These are phyloP conservation scores for Aspergillus piperis DNA, from an alignment of 2,329 filamentous ascomycete species.

Conservation along the genomic window DNA sequence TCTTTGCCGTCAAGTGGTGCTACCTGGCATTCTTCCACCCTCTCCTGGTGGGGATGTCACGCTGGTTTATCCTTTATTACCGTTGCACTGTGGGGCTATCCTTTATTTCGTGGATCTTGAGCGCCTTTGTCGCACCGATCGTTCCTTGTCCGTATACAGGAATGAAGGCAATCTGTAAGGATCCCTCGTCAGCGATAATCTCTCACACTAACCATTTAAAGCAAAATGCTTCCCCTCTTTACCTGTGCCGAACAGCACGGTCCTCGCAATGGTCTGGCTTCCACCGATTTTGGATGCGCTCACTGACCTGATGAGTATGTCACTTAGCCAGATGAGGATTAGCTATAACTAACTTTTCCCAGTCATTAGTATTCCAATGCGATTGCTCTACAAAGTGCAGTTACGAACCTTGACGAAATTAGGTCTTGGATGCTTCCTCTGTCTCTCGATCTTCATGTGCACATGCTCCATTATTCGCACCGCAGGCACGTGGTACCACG, in stretches of 20 bases:
- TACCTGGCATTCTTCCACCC: slow-evolving; percentile 1
- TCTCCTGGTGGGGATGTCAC: not conserved
- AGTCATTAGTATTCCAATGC: slow-evolving; percentile 2
- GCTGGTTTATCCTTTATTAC: not conserved
- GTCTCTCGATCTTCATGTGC: slow-evolving; percentile 2
- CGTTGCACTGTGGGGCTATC: not conserved
- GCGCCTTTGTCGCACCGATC: not conserved
- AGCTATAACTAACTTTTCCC: not conserved
- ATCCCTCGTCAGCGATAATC: not conserved
- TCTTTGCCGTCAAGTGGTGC: slow-evolving; percentile 6
- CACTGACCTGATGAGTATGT: not conserved
- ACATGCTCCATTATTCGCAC: slow-evolving; percentile 4
- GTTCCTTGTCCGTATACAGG: not conserved
- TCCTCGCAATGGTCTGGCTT: not conserved
- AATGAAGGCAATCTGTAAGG: not conserved
- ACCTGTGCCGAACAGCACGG: not conserved
- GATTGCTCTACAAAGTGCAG: not conserved
- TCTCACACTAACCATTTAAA: not conserved
- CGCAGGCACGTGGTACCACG: not conserved
- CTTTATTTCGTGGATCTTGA: not conserved
- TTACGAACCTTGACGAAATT: not conserved
- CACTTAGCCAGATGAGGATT: not conserved
- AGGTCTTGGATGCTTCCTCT: not conserved
- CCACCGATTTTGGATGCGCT: not conserved
- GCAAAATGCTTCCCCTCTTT: not conserved